Evolutionary conservation across 495 filamentous ascomycete genomes (phyloP).

Genomic region (Terfezia claveryi): DNA sequence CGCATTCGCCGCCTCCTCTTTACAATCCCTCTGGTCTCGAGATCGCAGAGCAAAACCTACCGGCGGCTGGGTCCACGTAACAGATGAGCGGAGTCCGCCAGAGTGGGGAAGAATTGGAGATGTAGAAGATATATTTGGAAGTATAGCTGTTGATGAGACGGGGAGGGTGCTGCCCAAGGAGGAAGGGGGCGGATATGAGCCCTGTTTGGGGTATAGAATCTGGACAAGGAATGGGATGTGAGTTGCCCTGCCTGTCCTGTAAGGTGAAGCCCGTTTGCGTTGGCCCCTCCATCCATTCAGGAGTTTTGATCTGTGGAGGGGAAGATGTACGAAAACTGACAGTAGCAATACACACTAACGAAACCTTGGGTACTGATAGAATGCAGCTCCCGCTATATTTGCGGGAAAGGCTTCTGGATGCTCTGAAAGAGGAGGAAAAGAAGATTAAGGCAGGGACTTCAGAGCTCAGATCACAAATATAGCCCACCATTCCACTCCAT

Average conservation of each 20-base stretch:
- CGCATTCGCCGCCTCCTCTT: conserved; percentile 55
- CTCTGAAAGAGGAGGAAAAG: conserved; percentile 26
- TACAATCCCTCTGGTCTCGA: conserved; percentile 33
- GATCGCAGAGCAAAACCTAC: conserved; percentile 50
- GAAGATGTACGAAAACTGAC: conserved; percentile 6
- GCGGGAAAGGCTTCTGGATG: conserved; percentile 32
- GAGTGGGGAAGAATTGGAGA: conserved; percentile 81
- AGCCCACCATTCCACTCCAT: too few species aligned
- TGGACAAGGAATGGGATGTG: conserved; percentile 51
- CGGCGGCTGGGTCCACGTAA: conserved; percentile 80
- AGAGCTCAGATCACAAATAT: too few species aligned
- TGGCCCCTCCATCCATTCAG: too few species aligned
- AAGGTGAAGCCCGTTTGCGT: too few species aligned
- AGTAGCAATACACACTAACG: neutral
- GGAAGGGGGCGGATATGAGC: conserved; percentile 30
- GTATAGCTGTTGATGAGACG: conserved; percentile 56
- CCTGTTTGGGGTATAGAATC: conserved; percentile 41
- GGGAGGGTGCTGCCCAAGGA: conserved; percentile 34
- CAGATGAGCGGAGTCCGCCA: conserved; percentile 57
- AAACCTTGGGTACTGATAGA: conserved; percentile 9
- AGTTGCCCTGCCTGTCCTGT: conserved; percentile 18
- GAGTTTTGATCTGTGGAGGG: neutral
- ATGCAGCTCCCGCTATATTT: conserved; percentile 36
- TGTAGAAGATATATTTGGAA: conserved; percentile 87
- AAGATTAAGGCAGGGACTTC: conserved; percentile 5